Base-by-base conservation (phyloP, 2,329 filamentous ascomycete genomes). In the Whalleya microplaca region DNA sequence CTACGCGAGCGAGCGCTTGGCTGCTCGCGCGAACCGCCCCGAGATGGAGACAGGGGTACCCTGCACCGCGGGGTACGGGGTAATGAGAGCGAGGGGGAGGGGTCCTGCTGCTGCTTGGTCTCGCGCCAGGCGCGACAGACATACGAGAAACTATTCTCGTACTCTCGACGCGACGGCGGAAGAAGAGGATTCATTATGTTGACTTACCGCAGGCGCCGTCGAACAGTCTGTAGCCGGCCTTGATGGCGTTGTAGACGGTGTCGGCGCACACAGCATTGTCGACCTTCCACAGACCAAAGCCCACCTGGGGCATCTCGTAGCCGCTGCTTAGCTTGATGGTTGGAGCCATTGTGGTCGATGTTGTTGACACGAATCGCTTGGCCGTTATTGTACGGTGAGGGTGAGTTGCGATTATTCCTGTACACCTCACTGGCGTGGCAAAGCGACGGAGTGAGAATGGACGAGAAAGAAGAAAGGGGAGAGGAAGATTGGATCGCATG, bases 211-310 rank as follows among this genome's bases (percentile, higher is more conserved):
- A 83, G 54, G 84, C 84, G 64, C 84, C 83, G 64, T 86, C 84
- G 50, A 86, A 78, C 41, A 86, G 75, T 65, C 84, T 79, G 74
- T 86, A 86, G 41, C 84, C 84, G 48, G 76, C 75, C 77, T 86
- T 86, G 77, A 86, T 85, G 70, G 84, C 85, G 61, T 92, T 87
- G 81, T 94, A 94, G 65, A 94, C 86, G 58, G 84, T 85, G 67
- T 94, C 89, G 67, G 90, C 86, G 70, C 84, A 87, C 53, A 84
- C 86, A 51, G 84, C 83, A 65, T 89, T 89, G 73, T 85, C 85
- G 63, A 95, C 89, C 79, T 95, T 95, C 91, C 91, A 95, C 65
- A 94, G 83, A 57, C 88, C 88, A 72, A 90, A 90, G 74, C 88
- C 88, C 64, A 91, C 87, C 72, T 88, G 84, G 69, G 88, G 88